Base-by-base conservation (phyloP, 2,329 filamentous ascomycete species). In the Fonsecaea pedrosoi region DNA sequence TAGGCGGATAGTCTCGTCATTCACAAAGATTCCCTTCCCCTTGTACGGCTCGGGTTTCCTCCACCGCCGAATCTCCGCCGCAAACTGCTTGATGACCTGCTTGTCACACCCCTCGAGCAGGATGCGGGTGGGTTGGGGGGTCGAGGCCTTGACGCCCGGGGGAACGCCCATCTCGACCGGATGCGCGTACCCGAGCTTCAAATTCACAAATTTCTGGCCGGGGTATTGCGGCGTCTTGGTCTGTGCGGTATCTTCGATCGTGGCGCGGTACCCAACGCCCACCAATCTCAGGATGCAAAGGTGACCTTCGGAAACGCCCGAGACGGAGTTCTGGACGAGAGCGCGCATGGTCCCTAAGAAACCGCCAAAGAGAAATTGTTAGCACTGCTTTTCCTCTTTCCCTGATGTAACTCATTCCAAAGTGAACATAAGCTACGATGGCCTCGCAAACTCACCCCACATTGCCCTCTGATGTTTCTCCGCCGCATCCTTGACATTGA, bases 21-120 rank as follows among this genome's bases (percentile, higher is more conserved):
- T 96, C 74, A 99, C 90, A 78, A 98, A 99, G 74, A 99, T 96
- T 74, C 95, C 95, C 88, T 99, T 98, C 73, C 95, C 95, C 87
- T 99, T 99, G 82, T 99, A 99, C 71, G 95, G 95, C 82, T 99
- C 95, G 35, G 95, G 95, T 71, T 86, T 87, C 77, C 95, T 89
- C 94, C 94, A 98, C 80, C 84, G 86, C 74, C 92, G 86, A 73
- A 99, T 96, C 73, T 89, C 84, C 0, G 95, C 95, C 18, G 95
- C 95, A 79, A 98, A 97, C 66, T 91, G 89, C 85, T 93, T 95
- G 70, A 99, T 88, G 57, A 89, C 86, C 80, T 96, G 90, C 77
- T 92, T 93, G 77, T 98, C 88, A 60, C 90, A 85, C 8, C 95
- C 93, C 82, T 99, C 93, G 45, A 99, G 82, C 73, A 99, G 81